Conservation (phyloP, 805 yeast genomes). For the Saccharomycopsis sp. region DNA sequence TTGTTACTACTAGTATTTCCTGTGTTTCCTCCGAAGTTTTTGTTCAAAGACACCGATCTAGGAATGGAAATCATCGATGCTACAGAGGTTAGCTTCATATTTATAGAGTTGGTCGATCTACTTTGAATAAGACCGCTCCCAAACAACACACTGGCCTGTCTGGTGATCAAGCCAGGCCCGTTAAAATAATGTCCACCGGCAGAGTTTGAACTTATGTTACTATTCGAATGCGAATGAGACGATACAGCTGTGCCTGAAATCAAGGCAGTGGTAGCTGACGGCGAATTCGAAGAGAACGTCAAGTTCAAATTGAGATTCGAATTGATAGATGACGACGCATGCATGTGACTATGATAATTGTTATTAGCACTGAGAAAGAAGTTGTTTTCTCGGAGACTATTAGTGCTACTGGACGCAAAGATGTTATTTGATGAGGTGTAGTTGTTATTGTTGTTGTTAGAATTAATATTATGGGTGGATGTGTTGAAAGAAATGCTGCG, state of each 20-base stretch:
- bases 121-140: conserved; percentile 19
- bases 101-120: conserved; percentile 16
- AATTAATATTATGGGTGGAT: neutral
- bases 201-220: conserved; percentile 2
- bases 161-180: neutral
- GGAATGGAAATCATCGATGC: conserved; percentile 16
- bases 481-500: neutral
- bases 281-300: conserved; percentile 10
- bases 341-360: conserved; percentile 2
- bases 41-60: conserved; percentile 9
- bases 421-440: neutral
- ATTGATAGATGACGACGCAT: conserved; percentile 11
- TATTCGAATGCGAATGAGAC: neutral
- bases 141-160: conserved; percentile 11
- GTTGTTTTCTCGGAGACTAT: neutral
- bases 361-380: neutral
- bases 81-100: conserved; percentile 12
- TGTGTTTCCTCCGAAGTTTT: conserved; percentile 4
- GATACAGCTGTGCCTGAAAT: conserved; percentile 8
- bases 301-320: conserved; percentile 13
- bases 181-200: neutral
- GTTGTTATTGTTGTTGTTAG: neutral
- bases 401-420: neutral
- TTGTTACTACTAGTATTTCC: neutral
- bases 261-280: conserved; percentile 11